Evolutionary conservation across 2,329 filamentous ascomycete species (phyloP), one percentile per base, ranked within the genome.

Genomic region (Colletotrichum scovillei): DNA sequence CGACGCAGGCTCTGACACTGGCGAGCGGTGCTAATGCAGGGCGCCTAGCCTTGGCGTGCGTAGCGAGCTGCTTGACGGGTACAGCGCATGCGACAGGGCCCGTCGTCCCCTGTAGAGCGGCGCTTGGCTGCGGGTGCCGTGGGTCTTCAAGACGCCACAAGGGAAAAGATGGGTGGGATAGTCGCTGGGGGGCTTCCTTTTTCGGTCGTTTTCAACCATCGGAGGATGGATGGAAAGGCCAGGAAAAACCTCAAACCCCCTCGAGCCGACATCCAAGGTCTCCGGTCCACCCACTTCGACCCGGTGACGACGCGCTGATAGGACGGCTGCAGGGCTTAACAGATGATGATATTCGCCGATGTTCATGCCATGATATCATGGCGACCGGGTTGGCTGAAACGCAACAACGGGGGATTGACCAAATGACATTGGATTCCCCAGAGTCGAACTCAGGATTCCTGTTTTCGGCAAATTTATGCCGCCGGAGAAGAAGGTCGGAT

Each of bases 21-120:
- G 60, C 35, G 71, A 46, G 67, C 60, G 38, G 56, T 71, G 56
- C 71, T 66, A 71, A 70, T 71, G 71, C 71, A 71, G 71, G 71
- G 71, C 71, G 62, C 60, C 70, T 65, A 30, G 67, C 52, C 70
- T 73, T 69, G 70, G 70, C 69, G 69, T 35, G 32, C 30, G 69
- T 72, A 69, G 69, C 70, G 70, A 64, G 59, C 59, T 64, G 28
- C 55, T 52, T 30, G 64, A 73, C 66, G 66, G 60, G 42, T 56
- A 69, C 66, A 70, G 70, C 63, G 63, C 59, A 69, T 69, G 65
- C 66, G 58, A 72, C 38, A 16, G 55, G 62, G 49, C 49, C n/a
- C 35, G 42, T 19, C 55, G 38, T 32, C 58, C 65, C 65, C 59
- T 69, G 65, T 32, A 46, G 28, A 30, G 57, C 35, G 59, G 35